phyloP scores from a whole-genome alignment of 345 rosid species.

The Ceriops tagal region DNA sequence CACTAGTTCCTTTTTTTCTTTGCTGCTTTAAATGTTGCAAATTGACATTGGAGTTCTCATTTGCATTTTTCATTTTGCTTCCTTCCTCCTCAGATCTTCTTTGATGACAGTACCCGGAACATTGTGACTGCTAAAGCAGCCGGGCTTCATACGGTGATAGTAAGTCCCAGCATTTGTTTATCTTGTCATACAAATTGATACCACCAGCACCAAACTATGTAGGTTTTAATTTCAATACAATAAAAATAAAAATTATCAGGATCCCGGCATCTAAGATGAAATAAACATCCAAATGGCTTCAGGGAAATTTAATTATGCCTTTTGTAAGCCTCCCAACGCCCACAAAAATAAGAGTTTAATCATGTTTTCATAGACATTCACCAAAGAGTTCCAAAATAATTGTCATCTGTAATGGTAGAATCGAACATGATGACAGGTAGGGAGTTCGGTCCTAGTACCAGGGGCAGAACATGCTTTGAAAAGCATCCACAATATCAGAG shows the following conservation, averaged over 20 bases:
- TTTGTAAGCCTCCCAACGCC: too few species aligned
- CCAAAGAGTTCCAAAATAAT: not conserved
- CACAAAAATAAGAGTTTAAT: too few species aligned
- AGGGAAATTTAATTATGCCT: too few species aligned
- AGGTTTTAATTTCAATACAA: too few species aligned
- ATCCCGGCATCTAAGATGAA: not conserved
- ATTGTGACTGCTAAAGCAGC: constrained; percentile 72
- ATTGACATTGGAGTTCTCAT: not conserved
- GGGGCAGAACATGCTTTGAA: constrained; percentile 77
- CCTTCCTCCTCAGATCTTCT: constrained; percentile 16
- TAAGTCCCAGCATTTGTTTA: constrained; percentile 23
- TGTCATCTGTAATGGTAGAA: not conserved
- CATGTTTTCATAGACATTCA: not conserved
- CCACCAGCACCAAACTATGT: too few species aligned
- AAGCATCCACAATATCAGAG: constrained; percentile 79
- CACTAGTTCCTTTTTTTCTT: not conserved
- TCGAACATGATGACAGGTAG: constrained; percentile 46
- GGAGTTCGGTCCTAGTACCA: constrained; percentile 54
- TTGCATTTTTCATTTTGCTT: not conserved
- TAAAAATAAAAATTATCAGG: too few species aligned
- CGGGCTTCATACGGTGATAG: constrained; percentile 69
- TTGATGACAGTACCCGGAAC: constrained; percentile 68
- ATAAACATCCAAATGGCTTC: not conserved
- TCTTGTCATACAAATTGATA: too few species aligned
- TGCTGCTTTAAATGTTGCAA: not conserved